A percentile compares a stretch with the other conserved stretches of the same genome.
Evolutionary conservation across 2,329 filamentous ascomycete genomes (phyloP).

Genomic region (Celoporthe dispersa): DNA sequence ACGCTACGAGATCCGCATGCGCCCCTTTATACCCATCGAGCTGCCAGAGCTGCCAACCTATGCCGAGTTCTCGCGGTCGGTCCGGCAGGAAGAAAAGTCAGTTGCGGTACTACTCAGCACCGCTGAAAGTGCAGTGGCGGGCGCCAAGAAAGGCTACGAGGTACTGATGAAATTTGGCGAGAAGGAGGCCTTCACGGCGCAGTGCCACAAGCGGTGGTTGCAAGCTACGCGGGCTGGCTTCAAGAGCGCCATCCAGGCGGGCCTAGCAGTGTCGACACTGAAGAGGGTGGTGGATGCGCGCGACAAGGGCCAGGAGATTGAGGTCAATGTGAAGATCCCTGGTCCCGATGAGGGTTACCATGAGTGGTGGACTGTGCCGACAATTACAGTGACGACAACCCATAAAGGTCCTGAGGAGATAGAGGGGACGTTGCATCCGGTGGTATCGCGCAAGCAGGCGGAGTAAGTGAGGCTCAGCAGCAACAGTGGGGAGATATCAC

Average conservation of each 20-base stretch:
- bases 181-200: slow-evolving; percentile 58
- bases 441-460: background rate
- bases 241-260: slow-evolving; percentile 72
- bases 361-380: slow-evolving; percentile 68
- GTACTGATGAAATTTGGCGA: slow-evolving; percentile 56
- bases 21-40: slow-evolving; percentile 73
- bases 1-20: slow-evolving; percentile 85
- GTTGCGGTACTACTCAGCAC: slow-evolving; percentile 48
- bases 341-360: slow-evolving; percentile 60
- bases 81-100: slow-evolving; percentile 44
- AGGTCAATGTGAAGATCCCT: slow-evolving; percentile 57
- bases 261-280: slow-evolving; percentile 65
- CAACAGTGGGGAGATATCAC: background rate
- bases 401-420: background rate
- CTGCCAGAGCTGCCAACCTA: slow-evolving; percentile 70
- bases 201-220: slow-evolving; percentile 66
- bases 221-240: slow-evolving; percentile 62
- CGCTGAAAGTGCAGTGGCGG: slow-evolving; percentile 50
- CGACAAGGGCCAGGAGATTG: slow-evolving; percentile 36
- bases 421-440: background rate
- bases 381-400: slow-evolving; percentile 37
- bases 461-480: background rate
- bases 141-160: slow-evolving; percentile 61
- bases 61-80: slow-evolving; percentile 59
- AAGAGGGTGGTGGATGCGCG: slow-evolving; percentile 57